Evolutionary conservation across 2,329 filamentous ascomycete species (phyloP).

Genomic region (Penicillium sp.): DNA sequence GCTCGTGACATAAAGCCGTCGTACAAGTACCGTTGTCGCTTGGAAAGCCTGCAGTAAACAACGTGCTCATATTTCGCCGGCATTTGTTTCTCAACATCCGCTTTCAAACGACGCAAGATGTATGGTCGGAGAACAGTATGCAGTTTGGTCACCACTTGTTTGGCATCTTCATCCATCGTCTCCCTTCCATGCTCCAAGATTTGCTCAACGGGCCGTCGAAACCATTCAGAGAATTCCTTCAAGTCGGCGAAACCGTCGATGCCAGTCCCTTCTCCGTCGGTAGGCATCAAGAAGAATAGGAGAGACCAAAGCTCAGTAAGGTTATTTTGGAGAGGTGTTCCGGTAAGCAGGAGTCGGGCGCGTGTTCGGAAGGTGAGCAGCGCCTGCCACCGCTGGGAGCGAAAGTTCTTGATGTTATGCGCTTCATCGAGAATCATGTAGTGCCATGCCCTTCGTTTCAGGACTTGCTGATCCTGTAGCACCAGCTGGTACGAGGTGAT

Average conservation of each 20-base stretch:
- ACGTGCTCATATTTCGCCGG: constrained; percentile 97
- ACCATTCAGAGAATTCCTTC: constrained; percentile 96
- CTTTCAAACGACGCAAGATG: constrained; percentile 85
- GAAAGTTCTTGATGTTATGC: constrained; percentile 99
- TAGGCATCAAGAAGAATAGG: constrained; percentile 94
- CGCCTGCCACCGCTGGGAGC: constrained; percentile 95
- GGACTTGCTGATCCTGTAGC: constrained; percentile 89
- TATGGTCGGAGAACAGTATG: constrained; percentile 95
- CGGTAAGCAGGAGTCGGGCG: constrained; percentile 84
- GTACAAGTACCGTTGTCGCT: constrained; percentile 92
- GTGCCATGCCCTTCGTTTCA: constrained; percentile 92
- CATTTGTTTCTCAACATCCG: constrained; percentile 99
- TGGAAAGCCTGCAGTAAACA: constrained; percentile 91
- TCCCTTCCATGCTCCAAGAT: constrained; percentile 94
- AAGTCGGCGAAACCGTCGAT: constrained; percentile 90
- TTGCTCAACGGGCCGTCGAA: constrained; percentile 92
- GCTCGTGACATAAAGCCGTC: constrained; percentile 92
- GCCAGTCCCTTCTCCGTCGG: constrained; percentile 72
- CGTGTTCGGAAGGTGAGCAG: constrained; percentile 92
- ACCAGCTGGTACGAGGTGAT: constrained; percentile 98
- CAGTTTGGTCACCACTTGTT: constrained; percentile 87
- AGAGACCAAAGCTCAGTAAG: constrained; percentile 96
- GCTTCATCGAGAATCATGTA: constrained; percentile 98
- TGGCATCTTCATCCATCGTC: constrained; percentile 91
- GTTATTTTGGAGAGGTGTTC: constrained; percentile 96